A percentile compares a stretch with the other conserved stretches of the same genome.
These are phyloP conservation scores for Penium margaritaceum DNA, from an alignment of 139 green algal genomes.

Conservation along the genomic window DNA sequence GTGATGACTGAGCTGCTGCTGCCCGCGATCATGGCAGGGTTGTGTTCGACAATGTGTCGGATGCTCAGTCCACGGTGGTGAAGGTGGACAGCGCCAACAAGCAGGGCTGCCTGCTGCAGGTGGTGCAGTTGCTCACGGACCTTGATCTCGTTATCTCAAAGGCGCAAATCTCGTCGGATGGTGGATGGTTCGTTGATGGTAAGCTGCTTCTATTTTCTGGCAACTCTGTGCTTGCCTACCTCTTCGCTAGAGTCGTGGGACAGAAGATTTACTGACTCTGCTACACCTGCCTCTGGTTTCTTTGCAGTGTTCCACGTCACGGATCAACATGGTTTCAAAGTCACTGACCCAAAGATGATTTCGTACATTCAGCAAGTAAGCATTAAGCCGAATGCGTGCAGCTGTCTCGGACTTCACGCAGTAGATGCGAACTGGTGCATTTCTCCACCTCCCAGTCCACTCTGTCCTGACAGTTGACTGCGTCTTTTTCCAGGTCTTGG, in stretches of 20 bases:
- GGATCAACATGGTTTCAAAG: slow-evolving; percentile 65
- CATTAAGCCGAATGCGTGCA: neutral
- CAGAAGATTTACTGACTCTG: too few species aligned
- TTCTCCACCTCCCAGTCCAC: neutral
- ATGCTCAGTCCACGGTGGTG: slow-evolving; percentile 22
- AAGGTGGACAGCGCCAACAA: slow-evolving; percentile 83
- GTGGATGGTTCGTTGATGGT: slow-evolving; percentile 93
- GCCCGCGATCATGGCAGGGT: too few species aligned
- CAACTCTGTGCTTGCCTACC: too few species aligned
- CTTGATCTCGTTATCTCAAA: slow-evolving; percentile 72
- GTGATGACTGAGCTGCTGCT: neutral
- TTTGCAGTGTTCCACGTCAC: slow-evolving; percentile 77
- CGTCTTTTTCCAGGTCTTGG: slow-evolving; percentile 36
- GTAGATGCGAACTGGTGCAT: too few species aligned
- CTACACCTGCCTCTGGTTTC: too few species aligned
- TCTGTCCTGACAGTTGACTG: slow-evolving; percentile 2
- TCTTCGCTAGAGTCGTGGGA: too few species aligned
- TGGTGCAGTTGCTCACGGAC: slow-evolving; percentile 92
- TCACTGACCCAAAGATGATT: slow-evolving; percentile 49
- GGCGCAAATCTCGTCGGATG: slow-evolving; percentile 79
- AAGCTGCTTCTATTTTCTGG: neutral
- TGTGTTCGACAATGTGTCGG: slow-evolving; percentile 29
- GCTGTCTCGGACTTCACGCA: too few species aligned
- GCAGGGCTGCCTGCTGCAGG: slow-evolving; percentile 86
- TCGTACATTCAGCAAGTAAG: slow-evolving; percentile 26